Base-by-base conservation (phyloP, 805 yeast species). In the Tetrapisispora pingtungensis region DNA sequence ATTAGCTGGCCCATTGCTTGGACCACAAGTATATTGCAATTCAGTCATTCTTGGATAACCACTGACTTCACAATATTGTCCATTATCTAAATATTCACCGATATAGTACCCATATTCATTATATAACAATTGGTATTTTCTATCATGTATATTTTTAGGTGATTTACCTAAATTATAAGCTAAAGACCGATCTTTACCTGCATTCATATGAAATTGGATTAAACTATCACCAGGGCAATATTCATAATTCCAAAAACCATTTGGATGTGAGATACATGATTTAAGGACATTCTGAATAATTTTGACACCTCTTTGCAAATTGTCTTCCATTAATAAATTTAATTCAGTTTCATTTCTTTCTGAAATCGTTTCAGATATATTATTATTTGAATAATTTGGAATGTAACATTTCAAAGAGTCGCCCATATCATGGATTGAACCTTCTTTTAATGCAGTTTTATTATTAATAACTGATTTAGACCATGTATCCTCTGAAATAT, bases 51-150 rank as follows among this genome's bases (percentile, higher is more conserved):
- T 69, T 2, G 74, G 74, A 24, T 62, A 56, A 2, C 69, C 69
- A 0, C 84, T 80, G 38, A 78, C 56, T 52, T 78, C 84, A 61
- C 93, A 83, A 3, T 65, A 43, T 18, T 73, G 72, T 8, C 90
- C 93, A 58, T 64, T 44, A 46, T 62, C 63, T 57, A 80, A 57
- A 12, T 45, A 35, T 38, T 62, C 60, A 43, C 61, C 59, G 3
- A 64, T 47, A 37, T 62, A 61, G 40, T 64, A 61, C 10, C 67
- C 69, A 22, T 61, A 59, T 27, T 66, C 60, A 34, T 58, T 56
- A 24, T 67, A 57, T 3, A 54, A 44, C 22, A 70, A 60, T 38
- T 64, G 67, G 7, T 49, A 47, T 3, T 54, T 55, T 31, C 55
- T 41, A 17, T 49, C 54, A 48, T 20, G 53, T 7, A 57, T 44